Base-by-base conservation (phyloP, 768 basidiomycete species). In the Tulasnella sp. region DNA sequence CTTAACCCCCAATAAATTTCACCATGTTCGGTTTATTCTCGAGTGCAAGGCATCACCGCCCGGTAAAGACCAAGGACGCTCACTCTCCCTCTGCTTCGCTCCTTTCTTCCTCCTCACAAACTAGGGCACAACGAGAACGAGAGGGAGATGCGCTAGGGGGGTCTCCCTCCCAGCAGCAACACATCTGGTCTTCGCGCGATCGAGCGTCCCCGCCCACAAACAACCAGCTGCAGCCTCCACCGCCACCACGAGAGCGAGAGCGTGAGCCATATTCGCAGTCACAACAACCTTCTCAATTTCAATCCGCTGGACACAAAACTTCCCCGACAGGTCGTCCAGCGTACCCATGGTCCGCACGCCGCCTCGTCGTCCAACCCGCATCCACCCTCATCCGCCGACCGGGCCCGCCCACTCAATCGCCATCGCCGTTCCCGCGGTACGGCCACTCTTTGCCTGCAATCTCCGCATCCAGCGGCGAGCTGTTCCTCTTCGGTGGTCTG, bases 401-500 rank as follows among this genome's bases (percentile, higher is more conserved):
- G 91, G 46, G 46, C n/a, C 89, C 93, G 12, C 90, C 90, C 0
- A 87, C 90, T 1, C 91, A 92, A 2, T 96, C 95, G 0, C 93
- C 95, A 0, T 92, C 93, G 1, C 97, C 97, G 0, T 99, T 99
- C 86, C 97, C 98, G 37, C 92, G 97, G 60, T 99, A 99, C 84
- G 98, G 97, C 37, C 95, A 98, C 84, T 93, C 97, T 18, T 90
- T 98, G 7, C 96, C 96, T 12, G 90, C 93, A 7, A 90, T 89
- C 11, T 90, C 94, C 1, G 93, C 92, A 34, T 85, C 90, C n/a
- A 89, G 88, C 8, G 98, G 98, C 11, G 96, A 99, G 83, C 92
- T 99, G 82, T 97, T 96, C 86, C 89, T 99, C 82, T 99, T 99
- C 83, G 98, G 98, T 81, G 98, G 98, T 82, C 93, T 99, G 81